Conservation (phyloP, 176 grass and related monocot genomes). For the Aegilops sharonensis region DNA sequence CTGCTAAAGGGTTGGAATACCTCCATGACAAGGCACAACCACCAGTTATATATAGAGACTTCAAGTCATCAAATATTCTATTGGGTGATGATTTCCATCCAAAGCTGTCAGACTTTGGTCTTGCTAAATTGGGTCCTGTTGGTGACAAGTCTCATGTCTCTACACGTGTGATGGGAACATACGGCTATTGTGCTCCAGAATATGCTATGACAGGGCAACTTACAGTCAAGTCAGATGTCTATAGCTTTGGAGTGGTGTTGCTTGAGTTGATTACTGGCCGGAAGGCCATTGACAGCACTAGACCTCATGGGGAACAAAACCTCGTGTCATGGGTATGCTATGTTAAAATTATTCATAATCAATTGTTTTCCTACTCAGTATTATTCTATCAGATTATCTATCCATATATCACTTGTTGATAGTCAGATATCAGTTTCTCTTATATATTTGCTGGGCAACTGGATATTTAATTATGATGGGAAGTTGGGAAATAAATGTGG, state of each 20-base stretch:
- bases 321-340: slow-evolving; percentile 84
- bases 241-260: slow-evolving; percentile 88
- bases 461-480: too few species aligned
- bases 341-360: slow-evolving; percentile 11
- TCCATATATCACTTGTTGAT: background rate
- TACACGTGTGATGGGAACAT: slow-evolving; percentile 96
- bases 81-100: slow-evolving; percentile 70
- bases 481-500: too few species aligned
- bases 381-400: background rate
- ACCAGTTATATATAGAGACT: slow-evolving; percentile 93
- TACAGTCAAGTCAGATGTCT: slow-evolving; percentile 80
- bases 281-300: slow-evolving; percentile 64
- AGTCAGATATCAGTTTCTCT: background rate
- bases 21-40: slow-evolving; percentile 80
- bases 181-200: slow-evolving; percentile 89
- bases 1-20: slow-evolving; percentile 90
- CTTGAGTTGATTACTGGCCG: slow-evolving; percentile 92
- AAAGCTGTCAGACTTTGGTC: slow-evolving; percentile 93
- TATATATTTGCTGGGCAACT: background rate
- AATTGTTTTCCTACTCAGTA: background rate
- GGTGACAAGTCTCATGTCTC: slow-evolving; percentile 98
- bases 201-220: slow-evolving; percentile 95
- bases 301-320: slow-evolving; percentile 60
- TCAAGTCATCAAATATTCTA: slow-evolving; percentile 95
- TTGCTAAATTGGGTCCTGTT: slow-evolving; percentile 86